Conservation (phyloP, 805 yeast genomes). For the Kuraishia capsulata region DNA sequence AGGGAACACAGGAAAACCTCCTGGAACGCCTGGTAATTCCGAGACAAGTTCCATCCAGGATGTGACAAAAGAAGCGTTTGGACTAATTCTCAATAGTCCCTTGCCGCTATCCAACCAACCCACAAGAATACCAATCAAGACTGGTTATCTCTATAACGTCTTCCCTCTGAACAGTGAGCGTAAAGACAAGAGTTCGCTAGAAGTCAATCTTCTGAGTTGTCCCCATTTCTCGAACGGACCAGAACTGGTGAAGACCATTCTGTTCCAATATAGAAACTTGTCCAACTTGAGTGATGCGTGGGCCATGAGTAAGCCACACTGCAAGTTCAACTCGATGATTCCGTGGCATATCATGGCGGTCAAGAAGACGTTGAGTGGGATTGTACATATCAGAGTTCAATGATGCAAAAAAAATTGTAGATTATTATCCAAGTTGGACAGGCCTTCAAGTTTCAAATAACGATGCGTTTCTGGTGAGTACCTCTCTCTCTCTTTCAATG, state of each 20-base stretch:
- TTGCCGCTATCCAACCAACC: slow-evolving; percentile 66
- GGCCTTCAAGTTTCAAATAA: background rate
- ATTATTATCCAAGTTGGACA: background rate
- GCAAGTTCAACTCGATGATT: slow-evolving; percentile 25
- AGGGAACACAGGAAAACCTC: background rate
- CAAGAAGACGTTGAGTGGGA: slow-evolving; percentile 44
- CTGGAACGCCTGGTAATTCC: background rate
- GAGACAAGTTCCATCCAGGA: slow-evolving; percentile 28
- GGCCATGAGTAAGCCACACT: slow-evolving; percentile 12
- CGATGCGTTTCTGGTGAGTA: background rate
- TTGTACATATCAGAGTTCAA: slow-evolving; percentile 47
- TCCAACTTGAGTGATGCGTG: slow-evolving; percentile 33
- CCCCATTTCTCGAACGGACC: slow-evolving; percentile 55
- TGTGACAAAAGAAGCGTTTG: slow-evolving; percentile 41
- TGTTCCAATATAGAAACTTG: slow-evolving; percentile 54
- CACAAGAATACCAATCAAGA: slow-evolving; percentile 57
- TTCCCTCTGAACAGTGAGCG: slow-evolving; percentile 2
- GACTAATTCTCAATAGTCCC: slow-evolving; percentile 48
- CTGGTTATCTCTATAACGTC: slow-evolving; percentile 53
- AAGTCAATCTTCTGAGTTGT: slow-evolving; percentile 63
- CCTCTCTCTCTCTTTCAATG: background rate
- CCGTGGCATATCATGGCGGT: slow-evolving; percentile 77
- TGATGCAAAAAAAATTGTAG: background rate
- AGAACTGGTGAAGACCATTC: slow-evolving; percentile 42
- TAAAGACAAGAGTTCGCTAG: slow-evolving; percentile 28